Evolutionary conservation across 2,329 filamentous ascomycete genomes (phyloP).

Genomic region (Neonectria sp.): DNA sequence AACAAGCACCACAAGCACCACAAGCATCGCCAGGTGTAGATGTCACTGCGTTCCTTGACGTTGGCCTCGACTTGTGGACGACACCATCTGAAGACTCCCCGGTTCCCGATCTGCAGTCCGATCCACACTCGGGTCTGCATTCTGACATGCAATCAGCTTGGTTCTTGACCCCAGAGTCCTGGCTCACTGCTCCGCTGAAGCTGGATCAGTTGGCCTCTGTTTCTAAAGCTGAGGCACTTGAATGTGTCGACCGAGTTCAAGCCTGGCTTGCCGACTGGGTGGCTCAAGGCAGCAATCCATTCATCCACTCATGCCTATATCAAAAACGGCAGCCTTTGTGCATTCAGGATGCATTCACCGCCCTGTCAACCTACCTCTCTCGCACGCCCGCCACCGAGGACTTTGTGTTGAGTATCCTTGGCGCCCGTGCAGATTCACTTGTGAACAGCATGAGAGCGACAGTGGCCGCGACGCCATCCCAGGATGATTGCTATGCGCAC

Average conservation of each 20-base stretch:
- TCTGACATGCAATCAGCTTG: not conserved
- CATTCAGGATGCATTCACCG: not conserved
- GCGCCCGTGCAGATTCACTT: not conserved
- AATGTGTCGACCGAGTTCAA: not conserved
- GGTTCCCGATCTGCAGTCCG: not conserved
- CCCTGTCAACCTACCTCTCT: not conserved
- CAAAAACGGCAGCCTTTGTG: not conserved
- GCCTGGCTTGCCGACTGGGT: slow-evolving; percentile 7
- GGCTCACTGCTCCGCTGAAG: not conserved
- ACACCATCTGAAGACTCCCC: not conserved
- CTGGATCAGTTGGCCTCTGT: not conserved
- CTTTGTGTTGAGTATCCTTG: slow-evolving; percentile 11
- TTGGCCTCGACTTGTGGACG: not conserved
- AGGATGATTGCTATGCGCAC: slow-evolving; percentile 16
- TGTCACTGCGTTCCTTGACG: not conserved
- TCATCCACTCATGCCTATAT: not conserved
- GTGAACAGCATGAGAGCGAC: not conserved
- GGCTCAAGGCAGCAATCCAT: not conserved
- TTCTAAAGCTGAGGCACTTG: not conserved
- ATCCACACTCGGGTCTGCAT: not conserved
- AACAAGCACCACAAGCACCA: not conserved
- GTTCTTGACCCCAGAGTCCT: slow-evolving; percentile 6
- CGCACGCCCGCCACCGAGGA: not conserved
- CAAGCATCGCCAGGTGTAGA: not conserved
- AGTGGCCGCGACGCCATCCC: not conserved